Evolutionary conservation across 1,284 basidiomycete genomes (phyloP).

Genomic region (Ceratobasidium sp.): DNA sequence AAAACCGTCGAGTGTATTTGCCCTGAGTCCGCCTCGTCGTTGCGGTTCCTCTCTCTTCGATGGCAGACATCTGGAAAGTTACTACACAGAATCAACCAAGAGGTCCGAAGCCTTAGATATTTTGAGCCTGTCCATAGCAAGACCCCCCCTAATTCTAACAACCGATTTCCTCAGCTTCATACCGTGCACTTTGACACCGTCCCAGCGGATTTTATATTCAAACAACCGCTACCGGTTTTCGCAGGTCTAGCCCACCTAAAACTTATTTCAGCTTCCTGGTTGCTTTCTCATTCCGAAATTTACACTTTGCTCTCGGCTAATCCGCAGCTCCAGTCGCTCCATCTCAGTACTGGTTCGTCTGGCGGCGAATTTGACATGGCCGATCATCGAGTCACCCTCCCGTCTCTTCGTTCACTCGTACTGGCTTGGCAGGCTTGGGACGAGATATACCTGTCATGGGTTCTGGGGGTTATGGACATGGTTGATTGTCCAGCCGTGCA

Average conservation of each 20-base stretch:
- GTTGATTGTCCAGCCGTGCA: not conserved
- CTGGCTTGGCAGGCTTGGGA: not conserved
- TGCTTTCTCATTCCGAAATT: not conserved
- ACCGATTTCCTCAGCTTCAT: constrained; percentile 15
- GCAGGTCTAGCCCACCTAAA: constrained; percentile 22
- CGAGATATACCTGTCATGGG: not conserved
- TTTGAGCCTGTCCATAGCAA: not conserved
- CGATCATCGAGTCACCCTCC: not conserved
- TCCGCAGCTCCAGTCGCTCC: constrained; percentile 1
- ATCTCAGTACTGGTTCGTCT: not conserved
- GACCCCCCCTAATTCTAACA: not conserved
- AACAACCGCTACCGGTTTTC: constrained; percentile 12
- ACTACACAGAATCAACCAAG: not conserved
- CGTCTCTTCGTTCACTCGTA: not conserved
- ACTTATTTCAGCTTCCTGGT: not conserved
- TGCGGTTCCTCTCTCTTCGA: constrained; percentile 16
- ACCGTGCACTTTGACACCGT: constrained; percentile 5
- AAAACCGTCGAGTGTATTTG: constrained; percentile 9
- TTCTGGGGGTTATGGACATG: constrained; percentile 3
- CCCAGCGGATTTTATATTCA: not conserved
- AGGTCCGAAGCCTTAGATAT: not conserved
- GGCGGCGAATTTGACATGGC: not conserved
- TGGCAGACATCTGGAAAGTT: too few relatives aligned
- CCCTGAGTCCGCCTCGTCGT: not conserved
- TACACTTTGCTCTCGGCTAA: not conserved